phyloP scores from a whole-genome alignment of 345 rosid species.

The Limnanthes douglasii region DNA sequence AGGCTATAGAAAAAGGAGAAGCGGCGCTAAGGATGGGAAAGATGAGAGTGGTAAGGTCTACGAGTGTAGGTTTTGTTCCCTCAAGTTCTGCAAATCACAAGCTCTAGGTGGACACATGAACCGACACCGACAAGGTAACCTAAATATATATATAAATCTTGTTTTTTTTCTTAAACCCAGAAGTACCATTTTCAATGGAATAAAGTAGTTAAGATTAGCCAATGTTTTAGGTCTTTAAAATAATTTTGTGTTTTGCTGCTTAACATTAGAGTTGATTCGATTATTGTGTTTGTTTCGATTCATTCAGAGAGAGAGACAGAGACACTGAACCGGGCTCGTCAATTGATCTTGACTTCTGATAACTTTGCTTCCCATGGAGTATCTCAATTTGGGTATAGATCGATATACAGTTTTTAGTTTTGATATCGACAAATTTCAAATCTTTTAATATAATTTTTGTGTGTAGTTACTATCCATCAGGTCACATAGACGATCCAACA shows the following conservation, averaged over 20 bases:
- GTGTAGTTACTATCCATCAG: conserved; percentile 38
- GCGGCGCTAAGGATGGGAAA: conserved; percentile 59
- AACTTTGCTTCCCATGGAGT: conserved; percentile 33
- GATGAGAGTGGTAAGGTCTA: conserved; percentile 76
- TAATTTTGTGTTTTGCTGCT: not conserved
- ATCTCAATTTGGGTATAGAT: conserved; percentile 24
- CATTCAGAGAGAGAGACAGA: conserved; percentile 92
- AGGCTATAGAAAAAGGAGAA: conserved; percentile 44
- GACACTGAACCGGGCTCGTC: conserved; percentile 95
- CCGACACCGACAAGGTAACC: conserved; percentile 96
- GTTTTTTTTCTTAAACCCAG: not conserved
- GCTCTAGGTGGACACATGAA: conserved; percentile 99
- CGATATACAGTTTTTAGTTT: not conserved
- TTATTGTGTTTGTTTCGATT: conserved; percentile 11
- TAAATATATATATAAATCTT: not conserved
- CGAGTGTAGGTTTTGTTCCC: conserved; percentile 99
- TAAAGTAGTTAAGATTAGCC: no score
- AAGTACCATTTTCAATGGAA: no score
- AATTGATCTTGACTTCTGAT: conserved; percentile 76
- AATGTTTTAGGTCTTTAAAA: no score
- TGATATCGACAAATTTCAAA: not conserved
- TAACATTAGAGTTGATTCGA: conserved; percentile 9
- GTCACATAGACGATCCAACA: conserved; percentile 34
- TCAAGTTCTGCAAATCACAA: conserved; percentile 99
- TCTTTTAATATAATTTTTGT: conserved; percentile 1